These are phyloP conservation scores for Acer negundo DNA, from an alignment of 345 rosid species.

Conservation along the genomic window DNA sequence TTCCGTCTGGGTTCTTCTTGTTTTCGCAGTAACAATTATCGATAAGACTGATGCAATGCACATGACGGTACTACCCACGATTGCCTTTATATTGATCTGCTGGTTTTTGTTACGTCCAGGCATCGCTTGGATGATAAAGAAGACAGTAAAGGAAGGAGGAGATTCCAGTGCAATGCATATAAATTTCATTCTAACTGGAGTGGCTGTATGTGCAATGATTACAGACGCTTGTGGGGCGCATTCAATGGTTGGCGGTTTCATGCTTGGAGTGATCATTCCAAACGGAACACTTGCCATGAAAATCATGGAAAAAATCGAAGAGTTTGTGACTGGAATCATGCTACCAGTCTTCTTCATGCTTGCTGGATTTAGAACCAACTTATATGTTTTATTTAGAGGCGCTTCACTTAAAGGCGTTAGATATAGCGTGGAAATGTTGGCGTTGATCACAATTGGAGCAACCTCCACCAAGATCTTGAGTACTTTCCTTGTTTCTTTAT, in stretches of 20 bases:
- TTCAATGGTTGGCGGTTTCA: conserved; percentile 24
- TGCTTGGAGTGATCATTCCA: conserved; percentile 26
- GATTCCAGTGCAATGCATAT: conserved; percentile 2
- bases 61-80: conserved; percentile 2
- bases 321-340: conserved; percentile 12
- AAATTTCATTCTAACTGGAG: conserved; percentile 9
- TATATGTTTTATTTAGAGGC: background rate
- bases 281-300: conserved; percentile 11
- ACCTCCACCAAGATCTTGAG: conserved; percentile 20
- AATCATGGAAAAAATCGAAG: conserved; percentile 21
- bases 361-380: conserved; percentile 13
- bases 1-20: conserved; percentile 24
- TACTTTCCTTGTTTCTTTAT: background rate
- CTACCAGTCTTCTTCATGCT: conserved; percentile 14
- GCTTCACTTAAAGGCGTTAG: background rate
- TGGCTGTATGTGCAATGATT: conserved; percentile 20
- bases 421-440: background rate
- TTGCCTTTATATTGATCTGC: conserved; percentile 6
- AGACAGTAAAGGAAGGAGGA: background rate
- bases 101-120: conserved; percentile 31
- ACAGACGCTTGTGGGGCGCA: conserved; percentile 30
- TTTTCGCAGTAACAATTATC: background rate
- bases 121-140: conserved; percentile 13
- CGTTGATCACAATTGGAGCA: background rate
- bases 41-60: background rate